Evolutionary conservation across 257 asterid genomes (phyloP).

Genomic region (Haberlea rhodopensis): DNA sequence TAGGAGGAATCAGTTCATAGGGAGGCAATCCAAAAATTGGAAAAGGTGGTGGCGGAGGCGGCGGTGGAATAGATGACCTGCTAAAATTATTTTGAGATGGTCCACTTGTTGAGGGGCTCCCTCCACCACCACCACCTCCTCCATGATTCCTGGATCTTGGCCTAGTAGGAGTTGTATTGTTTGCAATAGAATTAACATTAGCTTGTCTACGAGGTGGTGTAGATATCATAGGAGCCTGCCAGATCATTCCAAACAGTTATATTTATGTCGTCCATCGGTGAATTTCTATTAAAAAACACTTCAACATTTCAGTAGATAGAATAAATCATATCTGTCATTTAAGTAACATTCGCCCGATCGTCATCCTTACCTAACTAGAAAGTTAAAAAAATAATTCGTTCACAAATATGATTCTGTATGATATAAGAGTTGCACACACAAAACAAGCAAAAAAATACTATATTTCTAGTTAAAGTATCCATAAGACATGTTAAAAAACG

Average conservation of each 20-base stretch:
- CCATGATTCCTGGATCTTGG: constrained; percentile 57
- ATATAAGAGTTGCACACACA: neutral
- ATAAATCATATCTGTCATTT: constrained; percentile 3
- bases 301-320: neutral
- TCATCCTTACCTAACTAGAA: neutral
- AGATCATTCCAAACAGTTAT: constrained; percentile 12
- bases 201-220: constrained; percentile 55
- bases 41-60: constrained; percentile 55
- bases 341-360: neutral
- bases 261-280: too few species aligned
- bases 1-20: constrained; percentile 49
- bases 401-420: neutral
- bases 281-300: constrained; percentile 20
- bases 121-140: constrained; percentile 40
- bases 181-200: constrained; percentile 38
- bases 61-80: constrained; percentile 50
- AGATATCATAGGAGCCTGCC: constrained; percentile 56
- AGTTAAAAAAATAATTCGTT: neutral
- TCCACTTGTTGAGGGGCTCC: constrained; percentile 37
- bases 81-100: constrained; percentile 49
- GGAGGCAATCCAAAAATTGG: constrained; percentile 46
- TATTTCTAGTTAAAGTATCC: too few species aligned
- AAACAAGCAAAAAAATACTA: neutral
- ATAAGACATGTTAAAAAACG: too few species aligned
- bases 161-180: constrained; percentile 39